phyloP scores from a whole-genome alignment of 2,329 filamentous ascomycete genomes.

The Teratosphaeria viscida region DNA sequence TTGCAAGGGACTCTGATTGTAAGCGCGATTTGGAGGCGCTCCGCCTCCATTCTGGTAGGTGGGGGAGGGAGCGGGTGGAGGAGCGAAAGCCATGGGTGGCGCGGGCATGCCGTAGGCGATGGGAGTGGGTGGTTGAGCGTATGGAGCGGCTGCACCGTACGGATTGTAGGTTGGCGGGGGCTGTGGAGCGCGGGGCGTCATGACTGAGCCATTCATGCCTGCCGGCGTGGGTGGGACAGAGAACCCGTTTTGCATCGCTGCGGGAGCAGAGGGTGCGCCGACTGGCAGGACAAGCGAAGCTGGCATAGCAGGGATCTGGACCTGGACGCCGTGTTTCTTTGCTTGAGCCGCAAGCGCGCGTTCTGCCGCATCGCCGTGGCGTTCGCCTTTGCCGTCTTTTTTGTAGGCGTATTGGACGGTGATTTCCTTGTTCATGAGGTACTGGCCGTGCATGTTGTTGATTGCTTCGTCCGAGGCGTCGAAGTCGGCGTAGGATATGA shows the following conservation, averaged over 20 bases:
- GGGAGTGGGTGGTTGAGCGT: not conserved
- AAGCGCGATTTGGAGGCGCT: constrained; percentile 22
- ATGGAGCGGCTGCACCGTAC: constrained; percentile 1
- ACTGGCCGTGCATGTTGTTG: constrained; percentile 88
- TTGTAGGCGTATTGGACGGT: constrained; percentile 98
- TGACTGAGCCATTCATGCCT: not conserved
- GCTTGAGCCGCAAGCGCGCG: constrained; percentile 83
- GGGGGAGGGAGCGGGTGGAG: not conserved
- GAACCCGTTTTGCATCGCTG: constrained; percentile 28
- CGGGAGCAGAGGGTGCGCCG: constrained; percentile 30
- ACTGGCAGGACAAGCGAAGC: constrained; percentile 54
- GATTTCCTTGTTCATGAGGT: constrained; percentile 92
- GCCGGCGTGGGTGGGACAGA: not conserved
- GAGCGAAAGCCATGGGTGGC: not conserved
- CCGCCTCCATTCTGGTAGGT: constrained; percentile 4
- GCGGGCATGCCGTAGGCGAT: not conserved
- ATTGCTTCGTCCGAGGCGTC: constrained; percentile 89
- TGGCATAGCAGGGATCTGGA: constrained; percentile 65
- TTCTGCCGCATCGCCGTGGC: constrained; percentile 90
- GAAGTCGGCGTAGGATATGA: constrained; percentile 86
- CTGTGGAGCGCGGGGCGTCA: constrained; percentile 4
- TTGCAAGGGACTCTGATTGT: constrained; percentile 40
- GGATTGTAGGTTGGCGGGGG: constrained; percentile 9
- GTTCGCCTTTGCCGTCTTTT: constrained; percentile 94
- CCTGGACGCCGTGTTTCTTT: constrained; percentile 85